Conservation (phyloP, 2,329 filamentous ascomycete species). For the Botrytis fabae region DNA sequence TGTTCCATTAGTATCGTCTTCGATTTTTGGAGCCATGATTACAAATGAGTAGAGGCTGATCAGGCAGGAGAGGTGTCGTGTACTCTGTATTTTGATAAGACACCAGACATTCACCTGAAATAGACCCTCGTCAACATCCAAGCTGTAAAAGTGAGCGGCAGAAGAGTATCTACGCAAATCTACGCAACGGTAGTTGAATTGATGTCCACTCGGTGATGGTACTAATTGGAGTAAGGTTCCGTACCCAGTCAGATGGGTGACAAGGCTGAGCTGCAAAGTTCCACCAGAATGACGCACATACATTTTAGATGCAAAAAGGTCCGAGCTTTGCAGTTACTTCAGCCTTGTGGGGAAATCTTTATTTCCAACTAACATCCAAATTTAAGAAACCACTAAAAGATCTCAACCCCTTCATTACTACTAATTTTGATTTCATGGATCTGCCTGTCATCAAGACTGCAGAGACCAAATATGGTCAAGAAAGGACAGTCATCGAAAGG, state of each 20-base stretch:
- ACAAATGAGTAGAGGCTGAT: not conserved
- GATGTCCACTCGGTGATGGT: not conserved
- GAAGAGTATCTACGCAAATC: not conserved
- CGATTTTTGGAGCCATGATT: slow-evolving; percentile 38
- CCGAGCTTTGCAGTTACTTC: not conserved
- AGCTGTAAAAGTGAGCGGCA: not conserved
- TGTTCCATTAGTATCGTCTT: slow-evolving; percentile 45
- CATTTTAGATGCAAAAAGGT: not conserved
- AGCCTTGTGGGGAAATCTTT: slow-evolving; percentile 20
- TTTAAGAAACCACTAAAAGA: not conserved
- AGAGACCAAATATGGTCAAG: slow-evolving; percentile 40
- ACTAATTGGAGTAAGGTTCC: not conserved
- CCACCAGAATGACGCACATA: slow-evolving; percentile 15
- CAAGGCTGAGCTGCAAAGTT: not conserved
- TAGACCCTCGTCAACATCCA: not conserved
- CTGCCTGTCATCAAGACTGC: slow-evolving; percentile 11
- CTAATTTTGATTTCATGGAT: slow-evolving; percentile 22
- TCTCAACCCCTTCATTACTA: not conserved
- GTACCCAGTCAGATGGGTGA: too few species aligned
- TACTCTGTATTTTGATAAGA: not conserved
- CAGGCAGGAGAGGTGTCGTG: too few species aligned
- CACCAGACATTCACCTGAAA: not conserved
- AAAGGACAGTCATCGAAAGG: slow-evolving; percentile 40
- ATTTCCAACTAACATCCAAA: not conserved
- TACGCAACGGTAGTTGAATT: not conserved